Evolutionary conservation across 2,329 filamentous ascomycete species (phyloP).

Genomic region (Paraphaeosphaeria minitans): DNA sequence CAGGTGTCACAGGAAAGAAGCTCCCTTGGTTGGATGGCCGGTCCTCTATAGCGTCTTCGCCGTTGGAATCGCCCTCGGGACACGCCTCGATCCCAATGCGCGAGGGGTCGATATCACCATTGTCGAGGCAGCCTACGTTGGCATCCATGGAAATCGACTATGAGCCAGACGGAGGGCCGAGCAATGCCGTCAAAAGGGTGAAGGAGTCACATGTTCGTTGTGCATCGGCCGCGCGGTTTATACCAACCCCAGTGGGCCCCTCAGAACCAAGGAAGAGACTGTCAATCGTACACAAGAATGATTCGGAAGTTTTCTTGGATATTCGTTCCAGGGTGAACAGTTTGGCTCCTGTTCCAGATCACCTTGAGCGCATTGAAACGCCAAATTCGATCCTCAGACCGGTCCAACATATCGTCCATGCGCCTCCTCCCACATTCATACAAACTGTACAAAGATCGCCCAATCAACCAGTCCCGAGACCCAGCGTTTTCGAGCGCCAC

Average conservation of each 20-base stretch:
- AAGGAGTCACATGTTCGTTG: conserved; percentile 20
- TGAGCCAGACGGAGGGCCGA: conserved; percentile 14
- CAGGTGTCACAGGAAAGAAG: conserved; percentile 21
- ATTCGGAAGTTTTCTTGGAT: conserved; percentile 12
- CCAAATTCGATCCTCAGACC: conserved; percentile 21
- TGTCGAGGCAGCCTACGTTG: conserved; percentile 6
- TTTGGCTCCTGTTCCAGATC: conserved; percentile 29
- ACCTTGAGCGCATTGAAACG: conserved; percentile 27
- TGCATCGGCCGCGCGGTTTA: conserved; percentile 13
- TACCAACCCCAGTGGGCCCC: conserved; percentile 3
- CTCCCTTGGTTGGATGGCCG: conserved; percentile 42
- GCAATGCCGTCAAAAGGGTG: conserved; percentile 23
- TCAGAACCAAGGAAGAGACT: conserved; percentile 20
- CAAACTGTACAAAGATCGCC: conserved; percentile 29
- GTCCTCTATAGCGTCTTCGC: conserved; percentile 15
- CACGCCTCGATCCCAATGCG: neutral
- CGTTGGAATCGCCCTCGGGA: conserved; percentile 1
- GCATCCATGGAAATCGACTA: conserved; percentile 4
- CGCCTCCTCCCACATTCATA: conserved; percentile 21
- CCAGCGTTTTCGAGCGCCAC: conserved; percentile 24
- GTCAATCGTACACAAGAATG: conserved; percentile 19
- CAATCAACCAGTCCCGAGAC: conserved; percentile 26
- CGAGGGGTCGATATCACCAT: conserved; percentile 9
- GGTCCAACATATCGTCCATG: conserved; percentile 11
- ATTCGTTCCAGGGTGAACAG: conserved; percentile 22